A percentile compares a stretch with the other conserved stretches of the same genome.
Conservation (phyloP, 305 asterid genomes). For the Petunia hybrid region DNA sequence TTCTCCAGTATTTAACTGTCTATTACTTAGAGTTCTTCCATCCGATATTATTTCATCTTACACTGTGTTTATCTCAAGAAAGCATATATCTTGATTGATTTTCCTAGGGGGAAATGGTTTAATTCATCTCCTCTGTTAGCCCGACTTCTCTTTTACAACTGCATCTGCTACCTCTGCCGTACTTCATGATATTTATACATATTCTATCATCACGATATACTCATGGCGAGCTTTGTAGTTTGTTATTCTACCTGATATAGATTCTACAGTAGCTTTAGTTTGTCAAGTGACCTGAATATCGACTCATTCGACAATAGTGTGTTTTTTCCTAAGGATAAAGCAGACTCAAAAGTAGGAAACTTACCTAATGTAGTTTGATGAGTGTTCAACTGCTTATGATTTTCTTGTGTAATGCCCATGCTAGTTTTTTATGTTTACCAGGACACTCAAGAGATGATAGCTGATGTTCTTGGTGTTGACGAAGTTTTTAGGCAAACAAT, state of each 20-base stretch:
- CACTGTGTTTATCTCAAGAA: neutral
- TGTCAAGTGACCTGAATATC: neutral
- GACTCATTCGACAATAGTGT: neutral
- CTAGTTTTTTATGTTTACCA: constrained; percentile 33
- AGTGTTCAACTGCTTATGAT: neutral
- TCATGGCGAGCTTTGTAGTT: neutral
- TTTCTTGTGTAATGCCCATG: neutral
- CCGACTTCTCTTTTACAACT: neutral
- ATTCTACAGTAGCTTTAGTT: neutral
- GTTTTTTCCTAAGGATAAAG: neutral
- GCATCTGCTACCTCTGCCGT: neutral
- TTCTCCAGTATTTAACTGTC: neutral
- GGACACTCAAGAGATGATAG: constrained; percentile 92
- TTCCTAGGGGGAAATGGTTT: neutral
- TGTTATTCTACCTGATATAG: neutral
- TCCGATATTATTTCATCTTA: neutral
- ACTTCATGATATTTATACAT: neutral
- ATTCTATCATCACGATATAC: constrained; percentile 6
- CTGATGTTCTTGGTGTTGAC: constrained; percentile 86
- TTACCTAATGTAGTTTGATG: neutral
- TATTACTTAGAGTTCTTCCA: neutral
- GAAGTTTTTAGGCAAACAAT: constrained; percentile 83
- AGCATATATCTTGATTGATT: neutral
- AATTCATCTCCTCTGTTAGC: neutral
- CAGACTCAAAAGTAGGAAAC: neutral